Conservation (phyloP, 1,284 basidiomycete species). For the Phenoliferia sp. region DNA sequence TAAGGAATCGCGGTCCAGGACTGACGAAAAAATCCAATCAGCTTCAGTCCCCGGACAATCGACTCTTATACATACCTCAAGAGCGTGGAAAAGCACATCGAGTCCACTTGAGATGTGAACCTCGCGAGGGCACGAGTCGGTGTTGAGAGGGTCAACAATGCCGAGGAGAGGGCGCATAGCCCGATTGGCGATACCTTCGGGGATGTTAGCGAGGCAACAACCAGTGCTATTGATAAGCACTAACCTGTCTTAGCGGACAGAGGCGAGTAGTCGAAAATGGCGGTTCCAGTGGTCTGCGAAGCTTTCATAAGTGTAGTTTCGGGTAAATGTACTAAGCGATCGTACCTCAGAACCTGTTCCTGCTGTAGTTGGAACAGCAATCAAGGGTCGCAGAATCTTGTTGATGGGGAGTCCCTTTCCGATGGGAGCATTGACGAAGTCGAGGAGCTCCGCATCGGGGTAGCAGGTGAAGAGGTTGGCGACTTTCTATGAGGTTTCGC, state of each 20-base stretch:
- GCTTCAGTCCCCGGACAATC: neutral
- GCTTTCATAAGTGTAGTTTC: neutral
- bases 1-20: constrained; percentile 90
- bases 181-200: constrained; percentile 74
- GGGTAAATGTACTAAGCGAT: neutral
- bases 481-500: constrained; percentile 25
- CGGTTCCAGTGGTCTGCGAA: constrained; percentile 86
- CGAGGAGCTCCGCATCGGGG: constrained; percentile 76
- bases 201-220: too few species aligned
- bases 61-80: constrained; percentile 15
- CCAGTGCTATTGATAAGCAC: neutral
- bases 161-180: constrained; percentile 86
- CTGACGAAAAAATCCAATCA: constrained; percentile 43
- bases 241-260: constrained; percentile 66
- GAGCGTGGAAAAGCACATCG: constrained; percentile 59
- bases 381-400: constrained; percentile 71
- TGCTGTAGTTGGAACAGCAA: constrained; percentile 92
- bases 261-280: constrained; percentile 80
- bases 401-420: constrained; percentile 78
- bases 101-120: constrained; percentile 88
- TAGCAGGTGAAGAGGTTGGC: constrained; percentile 78
- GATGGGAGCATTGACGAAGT: constrained; percentile 95
- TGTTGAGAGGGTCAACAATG: constrained; percentile 78
- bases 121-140: constrained; percentile 72
- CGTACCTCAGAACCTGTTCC: constrained; percentile 75